A percentile compares a stretch with the other conserved stretches of the same genome.
These are phyloP conservation scores for Microstegium vimineum DNA, from an alignment of 176 grass and related monocot species.

Conservation along the genomic window DNA sequence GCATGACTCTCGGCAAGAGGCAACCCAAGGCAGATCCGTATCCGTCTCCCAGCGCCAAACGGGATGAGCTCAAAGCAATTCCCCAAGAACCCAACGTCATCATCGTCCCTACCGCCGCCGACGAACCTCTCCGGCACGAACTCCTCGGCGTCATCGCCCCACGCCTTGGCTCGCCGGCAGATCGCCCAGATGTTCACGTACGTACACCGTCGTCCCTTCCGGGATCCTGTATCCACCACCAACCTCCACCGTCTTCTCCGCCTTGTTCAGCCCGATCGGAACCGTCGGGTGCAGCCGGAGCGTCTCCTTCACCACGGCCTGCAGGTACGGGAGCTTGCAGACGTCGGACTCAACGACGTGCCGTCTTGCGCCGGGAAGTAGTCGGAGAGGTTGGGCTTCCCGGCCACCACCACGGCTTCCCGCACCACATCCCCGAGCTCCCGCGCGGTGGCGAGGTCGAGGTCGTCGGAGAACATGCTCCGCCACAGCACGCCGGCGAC, in stretches of 20 bases:
- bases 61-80: conserved; percentile 82
- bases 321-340: not conserved
- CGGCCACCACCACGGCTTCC: not conserved
- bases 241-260: no score
- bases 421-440: conserved; percentile 12
- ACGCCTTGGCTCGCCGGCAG: no score
- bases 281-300: no score
- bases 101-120: no score
- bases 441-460: not conserved
- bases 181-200: no score
- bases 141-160: no score
- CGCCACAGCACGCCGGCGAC: conserved; percentile 13
- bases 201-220: no score
- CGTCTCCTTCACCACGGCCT: no score
- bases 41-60: conserved; percentile 64
- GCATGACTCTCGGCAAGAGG: not conserved
- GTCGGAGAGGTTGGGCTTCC: conserved; percentile 40
- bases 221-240: no score
- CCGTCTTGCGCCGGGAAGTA: conserved; percentile 28
- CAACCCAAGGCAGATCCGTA: conserved; percentile 41
- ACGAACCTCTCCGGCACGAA: no score
- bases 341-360: not conserved
- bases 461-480: conserved; percentile 22
- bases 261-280: no score
- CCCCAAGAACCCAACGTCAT: conserved; percentile 10